phyloP scores from a whole-genome alignment of 2,329 filamentous ascomycete species.

The Phialophora chinensis region DNA sequence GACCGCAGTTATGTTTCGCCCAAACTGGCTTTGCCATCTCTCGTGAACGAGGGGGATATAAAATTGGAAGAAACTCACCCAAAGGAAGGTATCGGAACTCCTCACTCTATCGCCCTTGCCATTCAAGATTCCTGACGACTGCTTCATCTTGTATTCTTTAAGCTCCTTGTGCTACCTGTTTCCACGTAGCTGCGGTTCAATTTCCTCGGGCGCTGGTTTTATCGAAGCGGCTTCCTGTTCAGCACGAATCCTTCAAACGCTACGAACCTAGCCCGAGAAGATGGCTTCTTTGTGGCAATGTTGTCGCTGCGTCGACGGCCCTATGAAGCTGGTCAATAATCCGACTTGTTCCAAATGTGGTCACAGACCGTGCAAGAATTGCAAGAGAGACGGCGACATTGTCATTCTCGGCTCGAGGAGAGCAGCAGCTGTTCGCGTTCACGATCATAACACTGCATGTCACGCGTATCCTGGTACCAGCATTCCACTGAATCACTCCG shows the following conservation, averaged over 20 bases:
- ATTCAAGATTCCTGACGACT: neutral
- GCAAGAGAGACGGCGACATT: constrained; percentile 17
- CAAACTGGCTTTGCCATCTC: neutral
- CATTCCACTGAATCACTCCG: neutral
- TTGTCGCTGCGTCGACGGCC: constrained; percentile 14
- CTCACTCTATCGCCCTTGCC: neutral
- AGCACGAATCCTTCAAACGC: neutral
- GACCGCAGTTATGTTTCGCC: neutral
- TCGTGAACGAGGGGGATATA: neutral
- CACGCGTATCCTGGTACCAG: neutral
- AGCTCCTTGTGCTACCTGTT: neutral
- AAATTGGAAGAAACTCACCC: neutral
- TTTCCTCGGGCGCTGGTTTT: neutral
- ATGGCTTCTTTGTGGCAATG: constrained; percentile 24
- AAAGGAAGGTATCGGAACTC: constrained; percentile 5
- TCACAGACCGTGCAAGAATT: constrained; percentile 25
- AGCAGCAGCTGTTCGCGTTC: neutral
- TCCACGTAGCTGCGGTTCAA: neutral
- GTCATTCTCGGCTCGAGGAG: neutral
- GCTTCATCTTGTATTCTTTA: neutral
- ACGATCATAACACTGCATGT: neutral
- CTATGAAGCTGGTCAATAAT: constrained; percentile 13
- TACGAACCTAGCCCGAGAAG: neutral
- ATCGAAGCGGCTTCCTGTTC: neutral
- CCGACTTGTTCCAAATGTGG: constrained; percentile 27